phyloP scores from a whole-genome alignment of 23 red algal genomes.

The Gracilaria gracilis region DNA sequence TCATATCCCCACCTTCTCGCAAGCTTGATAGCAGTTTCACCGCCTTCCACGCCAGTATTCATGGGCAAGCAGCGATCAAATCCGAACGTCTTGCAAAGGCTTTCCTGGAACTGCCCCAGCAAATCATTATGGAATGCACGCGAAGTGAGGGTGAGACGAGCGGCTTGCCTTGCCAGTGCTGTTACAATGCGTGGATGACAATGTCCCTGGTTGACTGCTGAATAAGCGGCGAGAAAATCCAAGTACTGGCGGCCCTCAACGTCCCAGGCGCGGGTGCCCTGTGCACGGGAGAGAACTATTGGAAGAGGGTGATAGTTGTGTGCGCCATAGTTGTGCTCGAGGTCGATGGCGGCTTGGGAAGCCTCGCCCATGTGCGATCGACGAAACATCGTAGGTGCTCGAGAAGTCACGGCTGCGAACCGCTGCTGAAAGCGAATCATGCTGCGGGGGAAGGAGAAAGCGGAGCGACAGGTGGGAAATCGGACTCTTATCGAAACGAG shows the following conservation, averaged over 20 bases:
- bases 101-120: conserved; percentile 78
- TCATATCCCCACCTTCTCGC: conserved; percentile 96
- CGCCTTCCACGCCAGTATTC: conserved; percentile 97
- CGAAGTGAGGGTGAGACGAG: conserved; percentile 89
- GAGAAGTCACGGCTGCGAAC: not conserved
- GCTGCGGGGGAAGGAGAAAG: not conserved
- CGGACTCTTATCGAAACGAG: too few relatives aligned
- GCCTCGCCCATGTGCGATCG: not conserved
- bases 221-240: conserved; percentile 95
- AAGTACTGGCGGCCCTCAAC: conserved; percentile 82
- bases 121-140: conserved; percentile 95
- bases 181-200: conserved; percentile 90
- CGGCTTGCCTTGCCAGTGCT: conserved; percentile 80
- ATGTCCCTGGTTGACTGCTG: conserved; percentile 97
- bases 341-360: conserved; percentile 52
- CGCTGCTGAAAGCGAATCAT: conserved; percentile 1
- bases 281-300: conserved; percentile 83
- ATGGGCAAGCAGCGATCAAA: conserved; percentile 91
- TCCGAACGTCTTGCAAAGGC: conserved; percentile 77
- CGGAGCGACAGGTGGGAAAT: not conserved
- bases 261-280: conserved; percentile 87
- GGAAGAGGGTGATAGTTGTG: conserved; percentile 97
- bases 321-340: conserved; percentile 81
- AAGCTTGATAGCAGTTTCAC: conserved; percentile 98
- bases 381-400: not conserved